These are phyloP conservation scores for Talaromyces stipitatus DNA, from an alignment of 495 filamentous ascomycete genomes.

Conservation along the genomic window DNA sequence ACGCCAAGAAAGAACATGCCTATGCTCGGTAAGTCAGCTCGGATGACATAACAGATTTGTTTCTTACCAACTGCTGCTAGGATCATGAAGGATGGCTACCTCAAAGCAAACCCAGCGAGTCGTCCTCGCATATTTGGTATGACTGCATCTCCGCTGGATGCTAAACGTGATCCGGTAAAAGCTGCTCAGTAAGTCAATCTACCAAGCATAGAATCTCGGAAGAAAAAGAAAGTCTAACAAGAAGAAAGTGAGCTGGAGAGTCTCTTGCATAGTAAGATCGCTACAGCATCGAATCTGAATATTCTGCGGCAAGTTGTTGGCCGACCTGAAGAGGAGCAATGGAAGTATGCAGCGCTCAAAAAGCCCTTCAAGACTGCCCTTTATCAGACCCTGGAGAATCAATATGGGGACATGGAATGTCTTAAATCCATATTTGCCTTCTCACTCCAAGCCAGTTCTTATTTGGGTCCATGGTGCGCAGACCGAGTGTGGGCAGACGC, in stretches of 20 bases:
- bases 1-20: slow-evolving; percentile 89
- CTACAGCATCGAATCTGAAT: slow-evolving; percentile 63
- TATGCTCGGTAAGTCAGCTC: slow-evolving; percentile 57
- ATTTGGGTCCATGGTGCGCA: slow-evolving; percentile 82
- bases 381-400: slow-evolving; percentile 43
- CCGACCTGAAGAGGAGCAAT: slow-evolving; percentile 52
- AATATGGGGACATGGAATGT: slow-evolving; percentile 47
- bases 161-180: slow-evolving; percentile 57
- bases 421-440: slow-evolving; percentile 55
- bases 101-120: slow-evolving; percentile 30
- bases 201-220: too few species aligned
- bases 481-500: slow-evolving; percentile 72
- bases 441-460: slow-evolving; percentile 48
- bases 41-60: neutral
- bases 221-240: slow-evolving; percentile 8
- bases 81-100: slow-evolving; percentile 85
- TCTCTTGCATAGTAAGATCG: slow-evolving; percentile 72
- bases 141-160: slow-evolving; percentile 96
- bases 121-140: slow-evolving; percentile 87
- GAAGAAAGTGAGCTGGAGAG: slow-evolving; percentile 58
- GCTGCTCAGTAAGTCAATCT: slow-evolving; percentile 49
- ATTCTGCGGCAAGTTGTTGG: slow-evolving; percentile 52
- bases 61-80: slow-evolving; percentile 22
- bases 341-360: slow-evolving; percentile 46
- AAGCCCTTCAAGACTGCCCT: slow-evolving; percentile 56